A percentile compares a stretch with the other conserved stretches of the same genome.
Evolutionary conservation across 176 grass and related monocot genomes (phyloP).

Genomic region (Secale cereale): DNA sequence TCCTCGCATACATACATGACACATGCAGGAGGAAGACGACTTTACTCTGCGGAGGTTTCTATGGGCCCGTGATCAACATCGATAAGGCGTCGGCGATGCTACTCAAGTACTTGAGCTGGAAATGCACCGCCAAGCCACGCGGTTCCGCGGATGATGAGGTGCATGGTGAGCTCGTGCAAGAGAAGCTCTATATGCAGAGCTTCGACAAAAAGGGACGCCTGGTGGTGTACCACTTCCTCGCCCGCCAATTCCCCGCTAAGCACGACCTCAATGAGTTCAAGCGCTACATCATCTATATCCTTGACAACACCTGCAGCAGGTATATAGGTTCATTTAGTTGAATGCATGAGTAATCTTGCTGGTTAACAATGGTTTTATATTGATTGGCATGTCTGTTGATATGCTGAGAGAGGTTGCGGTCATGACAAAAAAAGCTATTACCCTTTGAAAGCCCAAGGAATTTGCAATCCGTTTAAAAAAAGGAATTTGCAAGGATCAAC

Average conservation of each 20-base stretch:
- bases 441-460: too few species aligned
- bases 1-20: neutral
- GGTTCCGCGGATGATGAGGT: constrained; percentile 32
- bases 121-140: constrained; percentile 29
- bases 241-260: constrained; percentile 35
- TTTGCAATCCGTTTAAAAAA: too few species aligned
- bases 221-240: constrained; percentile 28
- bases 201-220: constrained; percentile 42
- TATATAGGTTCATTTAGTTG: neutral
- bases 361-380: too few species aligned
- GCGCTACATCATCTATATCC: constrained; percentile 28
- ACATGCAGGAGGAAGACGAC: neutral
- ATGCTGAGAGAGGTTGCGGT: neutral
- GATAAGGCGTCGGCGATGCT: constrained; percentile 51
- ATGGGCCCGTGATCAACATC: constrained; percentile 39
- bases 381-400: neutral
- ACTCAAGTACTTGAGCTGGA: constrained; percentile 68
- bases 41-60: neutral
- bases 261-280: constrained; percentile 59
- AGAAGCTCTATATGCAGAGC: constrained; percentile 49
- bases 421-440: too few species aligned
- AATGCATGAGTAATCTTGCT: constrained; percentile 35
- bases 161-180: neutral
- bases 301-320: constrained; percentile 39
- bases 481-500: too few species aligned